Evolutionary conservation across 257 asterid species (phyloP).

Genomic region (Voacanga thouarsii): DNA sequence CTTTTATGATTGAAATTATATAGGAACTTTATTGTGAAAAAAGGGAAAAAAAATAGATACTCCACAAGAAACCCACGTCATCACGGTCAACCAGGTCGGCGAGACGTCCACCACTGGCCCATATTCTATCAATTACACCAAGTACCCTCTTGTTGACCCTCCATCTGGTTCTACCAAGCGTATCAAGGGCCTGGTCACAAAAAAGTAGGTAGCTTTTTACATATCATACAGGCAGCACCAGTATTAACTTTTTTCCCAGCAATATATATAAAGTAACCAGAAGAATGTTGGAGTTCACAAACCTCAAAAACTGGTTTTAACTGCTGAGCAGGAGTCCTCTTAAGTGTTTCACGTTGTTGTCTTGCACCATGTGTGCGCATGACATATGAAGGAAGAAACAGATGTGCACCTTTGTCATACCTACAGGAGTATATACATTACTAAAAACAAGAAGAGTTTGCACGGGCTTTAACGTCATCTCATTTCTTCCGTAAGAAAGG

Average conservation of each 20-base stretch:
- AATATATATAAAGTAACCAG: slow-evolving; percentile 13
- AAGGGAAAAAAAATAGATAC: slow-evolving; percentile 5
- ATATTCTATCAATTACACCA: slow-evolving; percentile 68
- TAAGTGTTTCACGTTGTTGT: slow-evolving; percentile 86
- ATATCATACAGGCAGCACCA: background rate
- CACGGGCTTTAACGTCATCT: background rate
- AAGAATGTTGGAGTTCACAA: slow-evolving; percentile 15
- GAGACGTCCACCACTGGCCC: slow-evolving; percentile 92
- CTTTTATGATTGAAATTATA: slow-evolving; percentile 4
- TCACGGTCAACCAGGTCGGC: slow-evolving; percentile 78
- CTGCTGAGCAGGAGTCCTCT: slow-evolving; percentile 61
- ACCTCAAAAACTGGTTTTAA: slow-evolving; percentile 82
- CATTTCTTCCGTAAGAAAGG: background rate
- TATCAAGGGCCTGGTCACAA: slow-evolving; percentile 72
- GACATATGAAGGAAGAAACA: slow-evolving; percentile 78
- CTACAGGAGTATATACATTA: slow-evolving; percentile 36
- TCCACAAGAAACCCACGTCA: slow-evolving; percentile 56
- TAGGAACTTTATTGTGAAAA: background rate
- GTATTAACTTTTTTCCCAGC: slow-evolving; percentile 1
- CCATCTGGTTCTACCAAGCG: slow-evolving; percentile 94
- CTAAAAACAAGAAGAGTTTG: slow-evolving; percentile 2
- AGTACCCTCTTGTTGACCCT: slow-evolving; percentile 88
- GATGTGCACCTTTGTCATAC: slow-evolving; percentile 86
- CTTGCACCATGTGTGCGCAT: slow-evolving; percentile 98
- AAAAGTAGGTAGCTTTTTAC: background rate